Evolutionary conservation across 306 rosid genomes (phyloP), one percentile per base, ranked within the genome.

Genomic region (Cucurbita maxima): DNA sequence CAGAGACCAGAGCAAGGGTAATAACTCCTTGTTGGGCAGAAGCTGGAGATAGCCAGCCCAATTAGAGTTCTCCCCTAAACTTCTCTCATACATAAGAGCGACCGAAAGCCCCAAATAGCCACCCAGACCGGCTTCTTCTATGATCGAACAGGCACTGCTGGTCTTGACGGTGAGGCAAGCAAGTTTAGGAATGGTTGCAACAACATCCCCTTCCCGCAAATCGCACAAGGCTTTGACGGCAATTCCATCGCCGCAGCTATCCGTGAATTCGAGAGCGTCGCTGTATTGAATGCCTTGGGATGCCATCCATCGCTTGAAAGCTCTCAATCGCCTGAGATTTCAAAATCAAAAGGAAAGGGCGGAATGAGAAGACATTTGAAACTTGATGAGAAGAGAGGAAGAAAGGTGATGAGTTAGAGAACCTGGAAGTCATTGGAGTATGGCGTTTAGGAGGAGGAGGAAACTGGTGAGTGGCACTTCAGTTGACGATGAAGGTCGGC

Each of bases 271-370:
- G 30, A 93, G 75, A 62, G 89, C 86, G 36, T 87, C 83, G 77
- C 92, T 88, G 82, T 80, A 83, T 47, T 86, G 86, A 62, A 90
- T 74, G 14, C 92, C 94, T 25, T 81, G 48, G 8, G 87, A 79
- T 57, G 78, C 77, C 97, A 93, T 93, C 97, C 98, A 93, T 56
- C 96, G 89, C 86, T 88, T 93, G 80, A 90, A 93, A 54, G 88
- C 87, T 83, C 97, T 83, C 76, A 93, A 22, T 70, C 98, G 92
- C 82, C 97, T 87, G 54, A 60, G 20, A 60, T 60, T 60, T 60
- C 22, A 36, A 60, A 36, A 44, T 67, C 8, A 10, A 5, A 16
- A 16, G 0, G 40, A 36, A 38, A 16, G 15, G 16, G 18, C 48
- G 7, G 4, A 63, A 40, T 63, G 20, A 63, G 36, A 16, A 63